Evolutionary conservation across 2,329 filamentous ascomycete species (phyloP).

Genomic region (Cercospora sesami): DNA sequence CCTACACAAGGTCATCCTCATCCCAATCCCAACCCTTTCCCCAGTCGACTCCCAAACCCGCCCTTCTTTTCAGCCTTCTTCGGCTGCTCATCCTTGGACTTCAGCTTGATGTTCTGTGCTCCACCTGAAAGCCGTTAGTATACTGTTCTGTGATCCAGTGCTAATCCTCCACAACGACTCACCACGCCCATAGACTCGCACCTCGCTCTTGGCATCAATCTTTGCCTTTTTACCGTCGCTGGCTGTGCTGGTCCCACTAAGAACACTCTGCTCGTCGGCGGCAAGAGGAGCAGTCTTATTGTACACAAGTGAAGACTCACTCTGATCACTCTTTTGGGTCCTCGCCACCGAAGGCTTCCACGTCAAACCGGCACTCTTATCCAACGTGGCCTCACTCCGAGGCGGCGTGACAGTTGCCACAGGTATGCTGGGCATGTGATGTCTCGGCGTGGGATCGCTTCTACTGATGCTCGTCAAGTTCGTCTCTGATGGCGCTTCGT

Average conservation of each 20-base stretch:
- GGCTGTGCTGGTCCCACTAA: conserved; percentile 35
- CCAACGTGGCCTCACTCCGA: conserved; percentile 27
- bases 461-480: conserved; percentile 22
- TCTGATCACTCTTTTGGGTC: conserved; percentile 19
- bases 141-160: conserved; percentile 23
- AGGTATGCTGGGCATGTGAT: conserved; percentile 17
- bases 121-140: conserved; percentile 42
- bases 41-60: conserved; percentile 19
- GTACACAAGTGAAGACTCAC: conserved; percentile 29
- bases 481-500: conserved; percentile 18
- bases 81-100: conserved; percentile 45
- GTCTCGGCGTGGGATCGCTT: conserved; percentile 28
- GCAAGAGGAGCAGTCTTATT: conserved; percentile 36
- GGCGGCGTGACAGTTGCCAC: conserved; percentile 24
- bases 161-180: conserved; percentile 33
- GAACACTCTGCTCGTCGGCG: conserved; percentile 33
- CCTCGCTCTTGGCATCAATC: conserved; percentile 51
- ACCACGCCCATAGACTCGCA: conserved; percentile 58
- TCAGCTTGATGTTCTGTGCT: conserved; percentile 56
- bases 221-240: conserved; percentile 44
- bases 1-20: background rate
- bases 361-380: conserved; percentile 28
- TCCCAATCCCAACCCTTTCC: conserved; percentile 19
- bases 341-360: conserved; percentile 29
- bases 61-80: conserved; percentile 15